Conservation (phyloP, 1,284 basidiomycete species). For the Rhizoctonia solani region DNA sequence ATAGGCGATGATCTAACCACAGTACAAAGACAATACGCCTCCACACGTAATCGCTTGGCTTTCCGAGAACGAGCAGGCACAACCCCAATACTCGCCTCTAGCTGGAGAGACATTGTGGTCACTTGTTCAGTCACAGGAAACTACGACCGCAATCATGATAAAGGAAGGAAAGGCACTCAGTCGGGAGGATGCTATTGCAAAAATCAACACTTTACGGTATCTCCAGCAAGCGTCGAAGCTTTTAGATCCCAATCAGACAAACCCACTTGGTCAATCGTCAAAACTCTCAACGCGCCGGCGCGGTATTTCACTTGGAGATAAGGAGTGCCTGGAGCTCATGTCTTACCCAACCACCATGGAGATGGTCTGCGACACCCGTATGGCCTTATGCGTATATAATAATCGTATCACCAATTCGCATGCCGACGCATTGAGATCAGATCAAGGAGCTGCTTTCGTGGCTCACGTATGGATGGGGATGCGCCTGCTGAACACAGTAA, state of each 20-base stretch:
- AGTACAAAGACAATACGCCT: slow-evolving; percentile 3
- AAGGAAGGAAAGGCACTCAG: neutral
- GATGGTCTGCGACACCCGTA: neutral
- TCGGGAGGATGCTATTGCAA: neutral
- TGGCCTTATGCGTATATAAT: neutral
- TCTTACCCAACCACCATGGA: neutral
- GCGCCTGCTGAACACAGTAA: neutral
- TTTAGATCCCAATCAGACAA: neutral
- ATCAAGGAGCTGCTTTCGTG: neutral
- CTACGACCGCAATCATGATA: neutral
- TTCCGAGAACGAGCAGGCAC: neutral
- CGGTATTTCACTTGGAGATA: neutral
- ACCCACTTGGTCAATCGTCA: neutral
- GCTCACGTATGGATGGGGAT: neutral
- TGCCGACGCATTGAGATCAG: neutral
- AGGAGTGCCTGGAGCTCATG: neutral
- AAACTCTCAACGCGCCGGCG: neutral
- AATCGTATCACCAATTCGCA: neutral
- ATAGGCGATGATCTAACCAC: too few relatives aligned
- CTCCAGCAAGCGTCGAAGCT: neutral
- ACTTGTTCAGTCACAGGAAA: neutral
- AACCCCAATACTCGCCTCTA: neutral
- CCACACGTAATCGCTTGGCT: neutral
- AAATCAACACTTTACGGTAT: neutral
- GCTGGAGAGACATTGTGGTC: neutral